A percentile compares a stretch with the other conserved stretches of the same genome.
phyloP scores from a whole-genome alignment of 495 filamentous ascomycete species.

The Bacidia rubella region DNA sequence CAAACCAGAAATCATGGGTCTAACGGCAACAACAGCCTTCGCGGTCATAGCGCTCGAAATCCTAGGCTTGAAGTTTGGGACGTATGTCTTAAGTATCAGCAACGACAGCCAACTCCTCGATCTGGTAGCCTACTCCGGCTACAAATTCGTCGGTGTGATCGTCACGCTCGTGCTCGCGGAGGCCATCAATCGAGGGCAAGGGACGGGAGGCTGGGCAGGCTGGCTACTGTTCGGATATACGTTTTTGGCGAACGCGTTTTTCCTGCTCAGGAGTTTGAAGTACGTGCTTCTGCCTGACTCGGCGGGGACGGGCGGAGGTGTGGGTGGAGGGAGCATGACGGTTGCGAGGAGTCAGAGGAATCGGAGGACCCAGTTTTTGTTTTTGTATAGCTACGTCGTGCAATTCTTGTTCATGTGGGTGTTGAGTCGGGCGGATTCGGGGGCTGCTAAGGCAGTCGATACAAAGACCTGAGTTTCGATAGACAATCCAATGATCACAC shows the following conservation, averaged over 20 bases:
- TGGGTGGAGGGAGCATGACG: constrained; percentile 46
- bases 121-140: constrained; percentile 88
- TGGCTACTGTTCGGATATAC: constrained; percentile 86
- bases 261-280: constrained; percentile 83
- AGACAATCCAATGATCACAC: neutral
- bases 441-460: constrained; percentile 12
- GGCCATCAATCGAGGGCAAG: constrained; percentile 58
- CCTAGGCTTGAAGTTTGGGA: constrained; percentile 74
- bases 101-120: constrained; percentile 81
- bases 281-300: constrained; percentile 90
- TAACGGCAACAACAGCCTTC: constrained; percentile 72
- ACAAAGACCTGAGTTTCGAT: constrained; percentile 5
- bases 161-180: constrained; percentile 67
- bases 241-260: constrained; percentile 88
- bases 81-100: constrained; percentile 83
- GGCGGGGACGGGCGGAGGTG: constrained; percentile 30
- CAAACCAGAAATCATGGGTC: constrained; percentile 82
- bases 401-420: constrained; percentile 95
- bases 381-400: constrained; percentile 85
- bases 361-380: constrained; percentile 86
- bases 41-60: constrained; percentile 78
- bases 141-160: constrained; percentile 97
- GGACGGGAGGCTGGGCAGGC: constrained; percentile 73
- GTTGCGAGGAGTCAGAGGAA: constrained; percentile 73
- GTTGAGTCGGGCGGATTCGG: constrained; percentile 44